A percentile compares a stretch with the other conserved stretches of the same genome.
Evolutionary conservation across 2,329 filamentous ascomycete genomes (phyloP).

Genomic region (Lecanicillium sp.): DNA sequence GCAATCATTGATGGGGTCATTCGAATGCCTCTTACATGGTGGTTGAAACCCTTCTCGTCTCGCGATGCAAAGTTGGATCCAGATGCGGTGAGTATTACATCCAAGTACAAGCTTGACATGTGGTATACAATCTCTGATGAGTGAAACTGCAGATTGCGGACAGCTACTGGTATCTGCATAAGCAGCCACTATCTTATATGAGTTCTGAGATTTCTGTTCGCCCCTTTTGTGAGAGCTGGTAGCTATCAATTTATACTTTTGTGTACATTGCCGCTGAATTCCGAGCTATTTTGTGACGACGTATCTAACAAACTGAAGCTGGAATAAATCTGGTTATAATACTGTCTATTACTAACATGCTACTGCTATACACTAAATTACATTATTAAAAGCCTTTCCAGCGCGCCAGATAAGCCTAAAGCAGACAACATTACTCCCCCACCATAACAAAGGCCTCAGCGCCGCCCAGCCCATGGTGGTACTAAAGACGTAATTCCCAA

Average conservation of each 20-base stretch:
- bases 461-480: not conserved
- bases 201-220: conserved; percentile 3
- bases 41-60: conserved; percentile 8
- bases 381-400: not conserved
- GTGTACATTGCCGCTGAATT: too few species aligned
- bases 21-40: conserved; percentile 8
- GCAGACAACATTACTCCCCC: conserved; percentile 2
- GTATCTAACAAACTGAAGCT: too few species aligned
- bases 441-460: conserved; percentile 4
- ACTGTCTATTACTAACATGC: too few species aligned
- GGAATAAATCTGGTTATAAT: too few species aligned
- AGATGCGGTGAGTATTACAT: conserved; percentile 5
- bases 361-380: not conserved
- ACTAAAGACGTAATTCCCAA: conserved; percentile 1
- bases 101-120: too few species aligned
- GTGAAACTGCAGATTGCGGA: conserved; percentile 3
- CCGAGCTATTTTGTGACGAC: too few species aligned
- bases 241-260: too few species aligned
- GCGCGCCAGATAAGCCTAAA: conserved; percentile 6
- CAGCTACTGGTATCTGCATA: conserved; percentile 8
- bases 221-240: conserved; percentile 7
- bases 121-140: not conserved
- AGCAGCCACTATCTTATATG: conserved; percentile 1
- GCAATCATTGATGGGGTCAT: conserved; percentile 9
- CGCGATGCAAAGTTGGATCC: conserved; percentile 8